Evolutionary conservation across 2,329 filamentous ascomycete species (phyloP).

Genomic region (Paecilomyces sp.): DNA sequence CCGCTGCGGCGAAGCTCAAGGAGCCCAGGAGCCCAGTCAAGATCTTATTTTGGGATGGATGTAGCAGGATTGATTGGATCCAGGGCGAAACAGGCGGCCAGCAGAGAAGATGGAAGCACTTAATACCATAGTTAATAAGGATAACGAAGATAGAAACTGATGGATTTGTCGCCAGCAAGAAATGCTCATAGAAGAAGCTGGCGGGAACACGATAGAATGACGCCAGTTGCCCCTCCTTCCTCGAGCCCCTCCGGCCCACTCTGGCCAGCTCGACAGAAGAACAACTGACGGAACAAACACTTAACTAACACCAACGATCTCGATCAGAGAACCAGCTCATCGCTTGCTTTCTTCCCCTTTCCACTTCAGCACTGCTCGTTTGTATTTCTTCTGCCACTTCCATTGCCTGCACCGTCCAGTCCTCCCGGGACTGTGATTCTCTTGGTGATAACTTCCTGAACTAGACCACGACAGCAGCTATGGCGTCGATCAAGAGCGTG

Average conservation of each 20-base stretch:
- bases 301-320: background rate
- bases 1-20: background rate
- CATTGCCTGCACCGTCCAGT: background rate
- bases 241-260: conserved; percentile 10
- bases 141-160: too few species aligned
- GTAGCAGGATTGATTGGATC: background rate
- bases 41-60: background rate
- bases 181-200: too few species aligned
- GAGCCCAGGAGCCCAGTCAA: background rate
- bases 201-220: conserved; percentile 5
- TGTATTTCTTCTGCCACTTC: conserved; percentile 3
- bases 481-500: conserved; percentile 68
- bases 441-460: conserved; percentile 1
- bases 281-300: background rate
- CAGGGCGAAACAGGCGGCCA: background rate
- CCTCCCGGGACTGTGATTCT: conserved; percentile 3
- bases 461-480: conserved; percentile 34
- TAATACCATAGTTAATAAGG: background rate
- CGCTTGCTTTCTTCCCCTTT: conserved; percentile 4
- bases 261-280: background rate
- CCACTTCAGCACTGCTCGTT: conserved; percentile 7
- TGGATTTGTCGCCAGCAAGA: too few species aligned
- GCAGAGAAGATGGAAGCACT: background rate
- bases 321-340: conserved; percentile 17
- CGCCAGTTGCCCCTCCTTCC: conserved; percentile 5